Conservation (phyloP, 2,329 filamentous ascomycete species). For the Macrophomina tecta region DNA sequence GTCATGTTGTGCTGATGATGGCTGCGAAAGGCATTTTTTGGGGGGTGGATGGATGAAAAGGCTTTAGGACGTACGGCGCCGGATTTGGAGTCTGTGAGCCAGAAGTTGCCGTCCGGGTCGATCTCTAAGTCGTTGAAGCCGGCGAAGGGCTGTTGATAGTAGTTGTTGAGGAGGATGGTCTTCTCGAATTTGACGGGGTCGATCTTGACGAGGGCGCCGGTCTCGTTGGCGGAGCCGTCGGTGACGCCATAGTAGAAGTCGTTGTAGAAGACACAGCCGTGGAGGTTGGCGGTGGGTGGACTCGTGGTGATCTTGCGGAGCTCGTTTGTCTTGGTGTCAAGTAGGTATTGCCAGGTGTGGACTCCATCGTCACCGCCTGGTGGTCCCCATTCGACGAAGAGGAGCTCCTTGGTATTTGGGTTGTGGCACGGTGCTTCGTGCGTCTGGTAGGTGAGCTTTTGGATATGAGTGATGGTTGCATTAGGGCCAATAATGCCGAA, state of each 20-base stretch:
- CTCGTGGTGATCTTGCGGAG: constrained; percentile 29
- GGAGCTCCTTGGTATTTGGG: constrained; percentile 28
- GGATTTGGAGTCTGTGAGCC: constrained; percentile 31
- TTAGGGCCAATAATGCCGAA: constrained; percentile 32
- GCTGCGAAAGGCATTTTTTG: neutral
- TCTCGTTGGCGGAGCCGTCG: constrained; percentile 28
- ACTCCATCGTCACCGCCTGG: constrained; percentile 30
- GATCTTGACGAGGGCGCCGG: constrained; percentile 28
- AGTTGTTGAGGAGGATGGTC: constrained; percentile 29
- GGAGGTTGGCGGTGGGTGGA: constrained; percentile 29
- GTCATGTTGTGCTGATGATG: neutral
- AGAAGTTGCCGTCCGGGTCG: constrained; percentile 31
- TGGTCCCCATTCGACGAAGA: constrained; percentile 32
- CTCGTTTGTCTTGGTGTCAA: constrained; percentile 25
- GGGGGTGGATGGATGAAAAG: neutral
- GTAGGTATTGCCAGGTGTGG: constrained; percentile 31
- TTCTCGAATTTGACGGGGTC: constrained; percentile 28
- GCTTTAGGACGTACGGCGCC: constrained; percentile 13
- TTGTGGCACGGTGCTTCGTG: constrained; percentile 32
- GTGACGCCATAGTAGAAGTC: constrained; percentile 30
- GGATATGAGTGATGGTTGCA: constrained; percentile 30
- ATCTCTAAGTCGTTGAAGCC: constrained; percentile 32
- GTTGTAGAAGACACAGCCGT: constrained; percentile 29
- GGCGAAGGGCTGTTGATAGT: constrained; percentile 29
- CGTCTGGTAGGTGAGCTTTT: constrained; percentile 28